Evolutionary conservation across 805 yeast species (phyloP).

Genomic region (Debaryomyces tyrocola): DNA sequence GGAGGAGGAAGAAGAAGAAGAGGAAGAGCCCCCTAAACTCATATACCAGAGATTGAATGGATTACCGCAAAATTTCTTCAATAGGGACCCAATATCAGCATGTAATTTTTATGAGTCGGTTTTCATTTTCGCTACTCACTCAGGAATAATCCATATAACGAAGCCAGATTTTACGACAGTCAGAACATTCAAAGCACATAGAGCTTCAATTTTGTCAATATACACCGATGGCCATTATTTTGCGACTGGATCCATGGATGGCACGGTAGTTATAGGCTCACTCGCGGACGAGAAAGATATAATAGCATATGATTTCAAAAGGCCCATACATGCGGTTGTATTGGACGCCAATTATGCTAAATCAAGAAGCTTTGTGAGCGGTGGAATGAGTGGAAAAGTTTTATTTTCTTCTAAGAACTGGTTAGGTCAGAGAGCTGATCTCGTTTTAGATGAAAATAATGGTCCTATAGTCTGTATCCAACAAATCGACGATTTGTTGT

Average conservation of each 20-base stretch:
- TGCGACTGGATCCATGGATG: conserved; percentile 92
- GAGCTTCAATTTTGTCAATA: conserved; percentile 77
- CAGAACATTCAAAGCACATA: conserved; percentile 78
- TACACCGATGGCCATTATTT: conserved; percentile 72
- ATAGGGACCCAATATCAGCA: conserved; percentile 75
- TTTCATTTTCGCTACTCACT: conserved; percentile 84
- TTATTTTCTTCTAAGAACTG: conserved; percentile 75
- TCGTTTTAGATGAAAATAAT: conserved; percentile 54
- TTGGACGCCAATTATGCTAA: conserved; percentile 67
- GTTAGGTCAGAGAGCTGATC: conserved; percentile 81
- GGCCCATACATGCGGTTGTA: conserved; percentile 88
- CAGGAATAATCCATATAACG: conserved; percentile 75
- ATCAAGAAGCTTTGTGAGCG: conserved; percentile 71
- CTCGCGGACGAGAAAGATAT: conserved; percentile 61
- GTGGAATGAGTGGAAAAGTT: conserved; percentile 88
- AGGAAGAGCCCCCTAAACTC: conserved; percentile 66
- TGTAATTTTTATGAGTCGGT: conserved; percentile 58
- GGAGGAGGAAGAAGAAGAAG: conserved; percentile 33
- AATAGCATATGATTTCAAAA: conserved; percentile 73
- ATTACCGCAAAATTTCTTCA: conserved; percentile 70
- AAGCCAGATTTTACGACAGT: conserved; percentile 58
- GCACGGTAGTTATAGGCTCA: conserved; percentile 83
- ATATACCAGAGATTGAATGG: conserved; percentile 70
- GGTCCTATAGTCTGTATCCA: conserved; percentile 74
- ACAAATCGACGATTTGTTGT: conserved; percentile 59